Base-by-base conservation (phyloP, 441 rosid species). In the Adansonia grandidieri region DNA sequence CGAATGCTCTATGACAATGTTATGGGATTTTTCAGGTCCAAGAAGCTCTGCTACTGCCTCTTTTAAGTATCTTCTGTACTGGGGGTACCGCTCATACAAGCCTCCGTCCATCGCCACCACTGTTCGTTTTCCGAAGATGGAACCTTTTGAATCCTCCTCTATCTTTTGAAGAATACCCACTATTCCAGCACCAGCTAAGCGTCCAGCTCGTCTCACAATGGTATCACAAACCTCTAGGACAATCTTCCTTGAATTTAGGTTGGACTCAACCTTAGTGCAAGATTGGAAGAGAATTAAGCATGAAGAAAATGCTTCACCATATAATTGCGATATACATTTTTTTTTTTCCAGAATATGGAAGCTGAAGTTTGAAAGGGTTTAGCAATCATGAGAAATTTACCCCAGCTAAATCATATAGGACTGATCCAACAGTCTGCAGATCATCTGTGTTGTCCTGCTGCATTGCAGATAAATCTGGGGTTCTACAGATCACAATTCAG, bases 41-140 rank as follows among this genome's bases (percentile, higher is more conserved):
- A 95, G 86, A 79, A 93, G 91, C 85, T 95, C 95, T 0, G 78
- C 79, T 11, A 93, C 88, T 2, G 96, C 94, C 0, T 85, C 91
- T 73, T 89, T 86, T 75, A 93, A 60, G 87, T 91, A 92, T 9
- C 14, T 51, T 85, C 92, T 86, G 75, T 89, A 92, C 81, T 88
- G 92, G 4, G 96, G 89, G 79, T 95, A 88, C 71, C 85, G 90
- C 82, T 88, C 96, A 5, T 95, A 93, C 28, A 93, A 78, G 5
- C 96, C 94, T 50, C 96, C 99, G 8, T 95, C 97, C 91, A 88
- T 91, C 9, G 97, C 98, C 69, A 93, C 97, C 48, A 90, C 97
- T 0, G 93, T 90, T 80, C 89, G 87, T 83, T 89, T 88, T 22
- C 94, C 88, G 0, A 86, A 90, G 51, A 88, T 74, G 11, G 81